These are phyloP conservation scores for Aspergillus bridgeri DNA, from an alignment of 495 filamentous ascomycete genomes.

Conservation along the genomic window DNA sequence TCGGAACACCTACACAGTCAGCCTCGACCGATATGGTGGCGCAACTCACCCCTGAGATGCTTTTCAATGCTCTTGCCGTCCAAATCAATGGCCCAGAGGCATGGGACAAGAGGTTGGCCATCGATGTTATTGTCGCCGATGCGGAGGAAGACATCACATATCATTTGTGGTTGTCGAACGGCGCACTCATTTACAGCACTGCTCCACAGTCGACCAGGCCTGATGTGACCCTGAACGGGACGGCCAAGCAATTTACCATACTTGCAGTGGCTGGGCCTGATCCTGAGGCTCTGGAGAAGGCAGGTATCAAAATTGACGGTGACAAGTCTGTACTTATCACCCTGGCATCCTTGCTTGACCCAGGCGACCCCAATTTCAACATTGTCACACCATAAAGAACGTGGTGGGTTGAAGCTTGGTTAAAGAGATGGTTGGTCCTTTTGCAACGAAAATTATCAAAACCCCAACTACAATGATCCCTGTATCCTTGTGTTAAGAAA, in stretches of 20 bases:
- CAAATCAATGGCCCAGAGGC: slow-evolving; percentile 7
- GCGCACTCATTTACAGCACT: slow-evolving; percentile 3
- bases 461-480: too few relatives aligned
- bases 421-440: too few relatives aligned
- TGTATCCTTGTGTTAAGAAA: too few relatives aligned
- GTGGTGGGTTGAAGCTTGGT: too few relatives aligned
- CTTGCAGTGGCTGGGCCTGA: slow-evolving; percentile 2
- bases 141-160: background rate
- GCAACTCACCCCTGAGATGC: slow-evolving; percentile 1
- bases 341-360: slow-evolving; percentile 1
- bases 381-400: slow-evolving; percentile 10
- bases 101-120: slow-evolving; percentile 2
- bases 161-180: slow-evolving; percentile 5
- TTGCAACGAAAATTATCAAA: too few relatives aligned
- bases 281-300: slow-evolving; percentile 5
- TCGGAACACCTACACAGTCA: background rate
- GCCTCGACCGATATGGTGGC: background rate
- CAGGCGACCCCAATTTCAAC: slow-evolving; percentile 6
- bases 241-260: background rate
- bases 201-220: background rate
- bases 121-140: slow-evolving; percentile 8
- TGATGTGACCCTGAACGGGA: slow-evolving; percentile 2
- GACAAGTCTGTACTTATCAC: background rate
- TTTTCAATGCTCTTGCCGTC: slow-evolving; percentile 5
- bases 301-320: slow-evolving; percentile 5